Percentiles rank a stretch among this genome's conserved stretches.
phyloP scores from a whole-genome alignment of 78 protist genomes.

The slime mould (Dictyostelium discoideum) region DNA sequence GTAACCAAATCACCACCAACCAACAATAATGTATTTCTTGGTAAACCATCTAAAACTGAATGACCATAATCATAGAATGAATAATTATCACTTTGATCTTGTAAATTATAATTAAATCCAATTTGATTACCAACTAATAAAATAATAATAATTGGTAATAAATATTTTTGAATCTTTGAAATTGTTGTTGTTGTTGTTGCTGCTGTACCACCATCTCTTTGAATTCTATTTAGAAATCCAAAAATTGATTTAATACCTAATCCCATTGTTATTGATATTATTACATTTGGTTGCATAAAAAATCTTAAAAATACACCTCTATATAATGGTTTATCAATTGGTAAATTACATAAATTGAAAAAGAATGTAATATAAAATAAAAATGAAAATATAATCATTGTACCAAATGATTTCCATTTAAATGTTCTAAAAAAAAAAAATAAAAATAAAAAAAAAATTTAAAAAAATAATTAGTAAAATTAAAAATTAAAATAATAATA shows the following conservation, averaged over 20 bases:
- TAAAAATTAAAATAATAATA: not conserved
- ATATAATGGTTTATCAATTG: slow-evolving; percentile 73
- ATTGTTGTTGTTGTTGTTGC: not conserved
- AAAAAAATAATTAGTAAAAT: not conserved
- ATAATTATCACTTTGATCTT: slow-evolving; percentile 69
- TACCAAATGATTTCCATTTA: slow-evolving; percentile 65
- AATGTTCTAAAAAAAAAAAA: slow-evolving; percentile 18
- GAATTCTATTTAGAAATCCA: not conserved
- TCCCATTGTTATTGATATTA: slow-evolving; percentile 52
- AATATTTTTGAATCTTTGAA: not conserved
- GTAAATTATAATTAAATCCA: slow-evolving; percentile 7
- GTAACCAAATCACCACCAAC: slow-evolving; percentile 72
- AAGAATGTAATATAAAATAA: slow-evolving; percentile 74
- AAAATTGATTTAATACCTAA: slow-evolving; percentile 15
- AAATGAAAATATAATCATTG: slow-evolving; percentile 56
- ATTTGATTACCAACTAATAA: slow-evolving; percentile 19
- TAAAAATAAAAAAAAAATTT: not conserved
- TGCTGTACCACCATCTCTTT: not conserved
- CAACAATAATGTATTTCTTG: slow-evolving; percentile 43
- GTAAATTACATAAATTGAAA: slow-evolving; percentile 74
- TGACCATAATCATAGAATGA: slow-evolving; percentile 53
- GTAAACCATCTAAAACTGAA: slow-evolving; percentile 37
- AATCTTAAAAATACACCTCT: slow-evolving; percentile 74
- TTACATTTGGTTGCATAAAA: slow-evolving; percentile 79
- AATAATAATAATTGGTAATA: slow-evolving; percentile 24